Evolutionary conservation across 2,329 filamentous ascomycete genomes (phyloP), one percentile per base, ranked within the genome.

Genomic region (Monascus ruber): DNA sequence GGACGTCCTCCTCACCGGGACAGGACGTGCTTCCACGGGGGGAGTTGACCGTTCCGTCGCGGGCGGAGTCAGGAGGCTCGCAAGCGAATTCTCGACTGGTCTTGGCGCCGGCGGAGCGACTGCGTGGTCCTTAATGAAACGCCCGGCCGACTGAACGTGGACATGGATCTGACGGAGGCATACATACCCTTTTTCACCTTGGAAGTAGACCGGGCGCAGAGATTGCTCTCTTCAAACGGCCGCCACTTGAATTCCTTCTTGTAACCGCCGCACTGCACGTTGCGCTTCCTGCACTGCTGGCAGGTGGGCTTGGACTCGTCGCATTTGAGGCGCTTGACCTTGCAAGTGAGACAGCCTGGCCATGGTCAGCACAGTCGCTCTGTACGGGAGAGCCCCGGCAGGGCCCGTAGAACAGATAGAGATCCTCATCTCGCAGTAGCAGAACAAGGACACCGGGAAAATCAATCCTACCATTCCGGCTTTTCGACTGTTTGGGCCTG

Each of bases 161-260:
- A 17, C 17, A 17, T 17, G 17, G 17, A 17, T 17, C 3, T 2
- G 17, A 17, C 17, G 17, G 17, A 17, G 17, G 17, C 17, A 1
- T 29, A 48, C 49, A 32, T 48, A 68, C 68, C 58, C 61, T 71
- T 73, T 53, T 68, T 73, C 32, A 61, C 44, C 49, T 69, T 73
- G 9, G 49, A 40, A 26, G 48, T 44, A 24, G 56, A 45, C 31
- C 59, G 66, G 27, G 54, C 50, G 7, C 53, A 61, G 45, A 78
- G 68, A 39, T 64, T 77, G 35, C 74, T 70, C 47, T 83, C 79
- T 52, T 80, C 78, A 49, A 83, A 83, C 0, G 78, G 72, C 38
- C 78, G 69, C 81, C 81, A 85, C 68, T 84, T 83, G 64, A 83
- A 84, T 56, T 82, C 77, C 56, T 82, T 85, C 58, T 77, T 81